Conservation (phyloP, 805 yeast species). For the Tetrapisispora pingtungensis region DNA sequence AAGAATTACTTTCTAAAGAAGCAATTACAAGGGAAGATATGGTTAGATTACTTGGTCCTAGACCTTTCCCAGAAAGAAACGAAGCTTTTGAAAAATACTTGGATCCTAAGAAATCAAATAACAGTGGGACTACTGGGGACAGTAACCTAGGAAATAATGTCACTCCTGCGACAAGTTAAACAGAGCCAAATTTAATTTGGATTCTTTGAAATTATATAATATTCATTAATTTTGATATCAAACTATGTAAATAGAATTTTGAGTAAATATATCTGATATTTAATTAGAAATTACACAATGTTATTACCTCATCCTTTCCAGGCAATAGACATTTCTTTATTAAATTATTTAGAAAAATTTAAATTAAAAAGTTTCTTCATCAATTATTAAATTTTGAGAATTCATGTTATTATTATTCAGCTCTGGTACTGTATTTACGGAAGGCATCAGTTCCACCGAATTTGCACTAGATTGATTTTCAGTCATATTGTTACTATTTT, state of each 20-base stretch:
- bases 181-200: no score
- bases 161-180: constrained; percentile 10
- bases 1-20: constrained; percentile 76
- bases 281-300: constrained; percentile 2
- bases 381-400: constrained; percentile 25
- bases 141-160: not conserved
- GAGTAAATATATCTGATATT: constrained; percentile 1
- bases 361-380: constrained; percentile 27
- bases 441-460: not conserved
- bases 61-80: constrained; percentile 84
- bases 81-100: constrained; percentile 88
- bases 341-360: constrained; percentile 1
- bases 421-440: not conserved
- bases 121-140: constrained; percentile 1
- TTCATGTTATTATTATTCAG: constrained; percentile 3
- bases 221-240: not conserved
- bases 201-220: not conserved
- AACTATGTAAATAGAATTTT: not conserved
- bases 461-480: not conserved
- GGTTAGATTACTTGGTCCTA: constrained; percentile 79
- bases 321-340: not conserved
- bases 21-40: constrained; percentile 90
- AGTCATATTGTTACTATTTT: not conserved
- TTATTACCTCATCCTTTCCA: not conserved
- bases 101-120: constrained; percentile 28